Conservation (phyloP, 306 rosid genomes). For the Notholithocarpus densiflorus region DNA sequence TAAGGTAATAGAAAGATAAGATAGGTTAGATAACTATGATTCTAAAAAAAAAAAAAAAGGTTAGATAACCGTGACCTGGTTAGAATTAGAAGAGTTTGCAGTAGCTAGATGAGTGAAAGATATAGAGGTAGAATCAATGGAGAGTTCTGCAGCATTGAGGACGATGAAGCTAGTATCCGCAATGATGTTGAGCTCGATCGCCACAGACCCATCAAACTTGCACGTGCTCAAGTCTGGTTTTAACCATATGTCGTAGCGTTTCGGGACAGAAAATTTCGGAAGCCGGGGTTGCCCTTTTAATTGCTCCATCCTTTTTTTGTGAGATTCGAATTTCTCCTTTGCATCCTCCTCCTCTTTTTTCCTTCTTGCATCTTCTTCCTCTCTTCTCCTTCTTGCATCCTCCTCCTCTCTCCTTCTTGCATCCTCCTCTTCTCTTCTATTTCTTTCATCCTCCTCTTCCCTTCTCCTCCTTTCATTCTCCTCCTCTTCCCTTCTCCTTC, state of each 20-base stretch:
- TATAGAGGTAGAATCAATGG: slow-evolving; percentile 25
- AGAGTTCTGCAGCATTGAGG: slow-evolving; percentile 72
- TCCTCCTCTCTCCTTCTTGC: no score
- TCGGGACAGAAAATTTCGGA: slow-evolving; percentile 80
- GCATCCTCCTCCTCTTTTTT: slow-evolving; percentile 44
- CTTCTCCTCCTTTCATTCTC: no score
- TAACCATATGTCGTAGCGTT: slow-evolving; percentile 60
- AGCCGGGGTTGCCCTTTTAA: slow-evolving; percentile 85
- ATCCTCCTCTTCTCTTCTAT: no score
- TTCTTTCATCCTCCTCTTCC: no score
- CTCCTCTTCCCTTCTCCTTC: no score
- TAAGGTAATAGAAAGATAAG: background rate
- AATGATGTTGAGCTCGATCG: slow-evolving; percentile 57
- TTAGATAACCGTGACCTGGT: slow-evolving; percentile 23
- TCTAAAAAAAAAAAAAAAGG: no score
- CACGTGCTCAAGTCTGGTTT: slow-evolving; percentile 70
- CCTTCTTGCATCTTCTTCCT: no score
- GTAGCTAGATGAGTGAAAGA: slow-evolving; percentile 27
- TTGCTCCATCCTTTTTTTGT: slow-evolving; percentile 48
- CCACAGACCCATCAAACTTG: slow-evolving; percentile 67
- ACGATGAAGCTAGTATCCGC: slow-evolving; percentile 63
- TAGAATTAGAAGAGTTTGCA: slow-evolving; percentile 20
- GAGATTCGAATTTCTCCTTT: no score
- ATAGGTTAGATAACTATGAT: no score
- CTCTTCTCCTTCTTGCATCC: no score